Evolutionary conservation across 768 basidiomycete genomes (phyloP), one percentile per base, ranked within the genome.

Genomic region (Mycena vitilis): DNA sequence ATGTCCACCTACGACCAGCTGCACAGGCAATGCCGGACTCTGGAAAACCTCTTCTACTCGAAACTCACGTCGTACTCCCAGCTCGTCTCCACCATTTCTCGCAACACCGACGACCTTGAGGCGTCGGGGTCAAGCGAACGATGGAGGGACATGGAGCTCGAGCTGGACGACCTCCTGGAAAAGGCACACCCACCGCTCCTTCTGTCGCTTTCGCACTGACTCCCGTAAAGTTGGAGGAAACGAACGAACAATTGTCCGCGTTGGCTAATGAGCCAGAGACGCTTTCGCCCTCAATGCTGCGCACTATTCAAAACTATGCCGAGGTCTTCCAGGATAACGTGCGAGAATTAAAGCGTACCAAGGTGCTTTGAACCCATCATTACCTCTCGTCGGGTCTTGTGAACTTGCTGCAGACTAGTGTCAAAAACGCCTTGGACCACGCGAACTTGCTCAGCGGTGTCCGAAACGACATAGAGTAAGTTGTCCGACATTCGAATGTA

Each of bases 391-490:
- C 30, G 23, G 38, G 30, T n/a, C 37, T 44, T 36, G 12, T 47
- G 36, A 63, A 56, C 45, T 49, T 30, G 18, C 15, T 36, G 8
- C 72, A 92, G 95, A 82, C 86, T 23, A 96, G 94, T 77, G 89
- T 95, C 23, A 88, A 95, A 73, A 85, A 89, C 63, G 95, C 95
- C 0, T 79, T 96, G 52, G 92, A 96, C 74, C 89, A 95, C 75
- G 93, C 91, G 1, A 97, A 95, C 76, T 81, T 99, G 18, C 85
- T 99, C 23, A 90, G 87, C 52, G 95, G 95, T 10, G 96, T 99
- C 5, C 87, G 96, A 71, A 95, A 96, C 73, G 98, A 99, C 74
- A 99, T 99, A 71, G 95, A 95, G 96, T 97, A 73, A 52, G 91
- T 51, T 65, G 25, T n/a, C 58, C 34, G 34, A 3, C 20, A 8